A percentile compares a stretch with the other conserved stretches of the same genome.
phyloP scores from a whole-genome alignment of 176 grass and related monocot genomes.

The Oryza glumipatula region DNA sequence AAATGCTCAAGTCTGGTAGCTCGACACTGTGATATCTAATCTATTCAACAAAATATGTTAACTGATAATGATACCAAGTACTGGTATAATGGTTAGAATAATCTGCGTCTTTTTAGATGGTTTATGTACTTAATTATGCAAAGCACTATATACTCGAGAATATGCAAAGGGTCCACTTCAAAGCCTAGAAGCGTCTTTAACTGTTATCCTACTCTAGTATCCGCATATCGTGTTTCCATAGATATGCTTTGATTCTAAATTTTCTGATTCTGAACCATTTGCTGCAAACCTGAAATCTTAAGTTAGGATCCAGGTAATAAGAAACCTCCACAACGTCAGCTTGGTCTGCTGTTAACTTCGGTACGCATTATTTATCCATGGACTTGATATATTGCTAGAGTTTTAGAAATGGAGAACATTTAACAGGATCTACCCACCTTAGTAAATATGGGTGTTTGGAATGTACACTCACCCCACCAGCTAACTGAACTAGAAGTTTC shows the following conservation, averaged over 20 bases:
- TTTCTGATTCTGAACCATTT: not conserved
- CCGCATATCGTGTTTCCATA: not conserved
- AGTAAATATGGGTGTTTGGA: not conserved
- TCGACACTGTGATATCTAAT: not conserved
- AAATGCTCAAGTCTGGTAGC: not conserved
- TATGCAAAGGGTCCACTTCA: not conserved
- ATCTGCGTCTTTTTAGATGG: not conserved
- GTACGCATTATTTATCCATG: not conserved
- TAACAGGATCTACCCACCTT: not conserved
- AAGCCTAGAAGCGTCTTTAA: not conserved
- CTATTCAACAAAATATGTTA: not conserved
- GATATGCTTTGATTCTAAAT: constrained; percentile 1
- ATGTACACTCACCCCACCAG: not conserved
- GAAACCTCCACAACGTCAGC: not conserved
- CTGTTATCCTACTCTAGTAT: not conserved
- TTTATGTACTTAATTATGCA: not conserved
- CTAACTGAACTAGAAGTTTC: not conserved
- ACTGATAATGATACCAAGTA: not conserved
- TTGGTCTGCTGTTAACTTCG: not conserved
- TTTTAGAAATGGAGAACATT: not conserved
- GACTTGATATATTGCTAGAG: not conserved
- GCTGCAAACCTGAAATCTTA: not conserved
- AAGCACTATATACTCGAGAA: not conserved
- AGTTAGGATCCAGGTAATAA: constrained; percentile 15
- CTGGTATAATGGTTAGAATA: not conserved